Conservation (phyloP, 2,329 filamentous ascomycete species). For the Penicillium sp. region DNA sequence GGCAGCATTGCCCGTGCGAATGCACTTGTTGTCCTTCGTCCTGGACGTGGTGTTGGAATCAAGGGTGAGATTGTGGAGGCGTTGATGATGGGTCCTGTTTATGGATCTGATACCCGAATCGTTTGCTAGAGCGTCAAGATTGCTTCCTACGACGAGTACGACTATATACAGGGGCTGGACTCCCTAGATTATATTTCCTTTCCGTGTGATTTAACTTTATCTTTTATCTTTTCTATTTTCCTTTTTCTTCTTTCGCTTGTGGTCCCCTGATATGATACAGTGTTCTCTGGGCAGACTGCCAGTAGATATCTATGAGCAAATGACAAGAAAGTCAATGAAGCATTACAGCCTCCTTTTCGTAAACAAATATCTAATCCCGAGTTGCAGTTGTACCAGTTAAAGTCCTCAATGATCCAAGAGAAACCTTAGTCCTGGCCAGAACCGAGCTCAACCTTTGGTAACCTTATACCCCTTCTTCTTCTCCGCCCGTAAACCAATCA, state of each 20-base stretch:
- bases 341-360: not conserved
- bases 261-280: not conserved
- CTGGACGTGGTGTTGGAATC: slow-evolving; percentile 54
- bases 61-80: slow-evolving; percentile 74
- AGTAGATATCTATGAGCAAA: slow-evolving; percentile 10
- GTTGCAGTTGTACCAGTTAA: not conserved
- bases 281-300: slow-evolving; percentile 5
- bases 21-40: slow-evolving; percentile 67
- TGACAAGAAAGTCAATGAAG: slow-evolving; percentile 7
- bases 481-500: slow-evolving; percentile 55
- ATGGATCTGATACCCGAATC: slow-evolving; percentile 22
- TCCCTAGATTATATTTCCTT: slow-evolving; percentile 4
- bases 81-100: slow-evolving; percentile 67
- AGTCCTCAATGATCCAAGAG: not conserved
- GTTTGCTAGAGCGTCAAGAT: slow-evolving; percentile 12
- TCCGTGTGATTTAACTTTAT: not conserved
- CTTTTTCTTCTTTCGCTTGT: not conserved
- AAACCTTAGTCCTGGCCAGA: not conserved
- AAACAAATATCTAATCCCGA: not conserved
- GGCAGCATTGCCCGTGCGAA: slow-evolving; percentile 89
- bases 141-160: slow-evolving; percentile 3
- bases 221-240: not conserved
- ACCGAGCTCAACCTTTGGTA: slow-evolving; percentile 25
- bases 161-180: slow-evolving; percentile 12
- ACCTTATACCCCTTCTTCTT: slow-evolving; percentile 54